A percentile compares a stretch with the other conserved stretches of the same genome.
Evolutionary conservation across 345 rosid species (phyloP).

Genomic region (Dovyalis caffra): DNA sequence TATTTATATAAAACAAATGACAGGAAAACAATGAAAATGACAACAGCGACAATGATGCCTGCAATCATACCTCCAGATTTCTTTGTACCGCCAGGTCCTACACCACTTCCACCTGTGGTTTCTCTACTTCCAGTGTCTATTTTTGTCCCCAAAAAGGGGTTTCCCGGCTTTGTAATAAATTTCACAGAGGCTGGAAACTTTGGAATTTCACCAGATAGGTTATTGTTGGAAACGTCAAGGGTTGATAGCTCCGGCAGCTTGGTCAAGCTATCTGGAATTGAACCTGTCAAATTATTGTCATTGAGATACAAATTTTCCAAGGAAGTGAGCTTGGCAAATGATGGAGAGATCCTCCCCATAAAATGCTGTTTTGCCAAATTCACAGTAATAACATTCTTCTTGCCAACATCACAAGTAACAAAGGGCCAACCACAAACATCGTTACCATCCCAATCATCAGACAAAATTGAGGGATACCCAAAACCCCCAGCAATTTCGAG

Average conservation of each 20-base stretch:
- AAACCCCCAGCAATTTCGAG: slow-evolving; percentile 65
- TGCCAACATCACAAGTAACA: slow-evolving; percentile 51
- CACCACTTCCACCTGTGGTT: background rate
- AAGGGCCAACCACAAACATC: slow-evolving; percentile 62
- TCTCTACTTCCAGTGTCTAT: background rate
- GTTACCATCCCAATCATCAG: slow-evolving; percentile 72
- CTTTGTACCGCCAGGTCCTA: background rate
- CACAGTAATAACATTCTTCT: slow-evolving; percentile 37
- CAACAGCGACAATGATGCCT: slow-evolving; percentile 13
- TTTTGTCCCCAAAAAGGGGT: slow-evolving; percentile 3
- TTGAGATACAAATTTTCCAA: slow-evolving; percentile 53
- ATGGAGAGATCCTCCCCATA: slow-evolving; percentile 62
- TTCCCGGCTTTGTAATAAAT: slow-evolving; percentile 9
- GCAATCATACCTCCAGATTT: slow-evolving; percentile 20
- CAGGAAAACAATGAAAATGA: slow-evolving; percentile 15
- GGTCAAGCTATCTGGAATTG: slow-evolving; percentile 62
- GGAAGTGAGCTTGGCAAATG: slow-evolving; percentile 51
- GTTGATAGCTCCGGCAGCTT: slow-evolving; percentile 21
- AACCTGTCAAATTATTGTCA: slow-evolving; percentile 59
- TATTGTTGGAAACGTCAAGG: slow-evolving; percentile 20
- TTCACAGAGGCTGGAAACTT: background rate
- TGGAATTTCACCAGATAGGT: slow-evolving; percentile 14
- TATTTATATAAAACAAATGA: slow-evolving; percentile 16
- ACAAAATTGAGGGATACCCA: slow-evolving; percentile 56
- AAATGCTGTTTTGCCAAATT: slow-evolving; percentile 54